These are phyloP conservation scores for Ceriops decandra DNA, from an alignment of 345 rosid genomes.

Conservation along the genomic window DNA sequence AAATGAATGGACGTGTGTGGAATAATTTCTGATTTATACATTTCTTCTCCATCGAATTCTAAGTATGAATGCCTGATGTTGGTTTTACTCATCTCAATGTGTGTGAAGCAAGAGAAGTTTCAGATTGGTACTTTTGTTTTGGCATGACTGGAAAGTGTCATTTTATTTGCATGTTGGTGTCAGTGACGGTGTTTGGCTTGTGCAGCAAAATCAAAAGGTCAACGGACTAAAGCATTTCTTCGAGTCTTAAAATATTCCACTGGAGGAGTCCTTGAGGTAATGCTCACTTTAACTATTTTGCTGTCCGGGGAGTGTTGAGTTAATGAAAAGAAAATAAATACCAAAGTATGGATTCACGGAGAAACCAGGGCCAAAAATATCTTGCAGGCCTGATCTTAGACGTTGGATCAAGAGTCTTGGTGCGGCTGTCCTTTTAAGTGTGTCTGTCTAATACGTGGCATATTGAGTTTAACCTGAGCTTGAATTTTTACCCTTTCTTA, in stretches of 20 bases:
- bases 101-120: too few relatives aligned
- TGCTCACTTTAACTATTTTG: not conserved
- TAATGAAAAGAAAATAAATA: not conserved
- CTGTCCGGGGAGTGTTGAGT: not conserved
- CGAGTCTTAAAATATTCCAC: constrained; percentile 89
- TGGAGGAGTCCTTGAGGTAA: constrained; percentile 98
- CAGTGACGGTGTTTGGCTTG: constrained; percentile 16
- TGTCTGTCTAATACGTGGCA: too few relatives aligned
- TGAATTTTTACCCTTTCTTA: too few relatives aligned
- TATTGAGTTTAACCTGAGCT: too few relatives aligned
- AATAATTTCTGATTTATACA: too few relatives aligned
- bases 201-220: constrained; percentile 74
- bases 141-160: not conserved
- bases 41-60: too few relatives aligned
- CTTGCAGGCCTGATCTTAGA: not conserved
- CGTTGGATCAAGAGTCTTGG: not conserved
- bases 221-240: constrained; percentile 75
- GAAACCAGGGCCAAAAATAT: not conserved
- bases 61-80: too few relatives aligned
- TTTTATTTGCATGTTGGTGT: not conserved
- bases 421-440: not conserved
- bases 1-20: too few relatives aligned
- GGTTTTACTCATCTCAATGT: too few relatives aligned
- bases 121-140: too few relatives aligned
- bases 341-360: not conserved